Conservation (phyloP, 495 filamentous ascomycete genomes). For the Annulohypoxylon maeteangense region DNA sequence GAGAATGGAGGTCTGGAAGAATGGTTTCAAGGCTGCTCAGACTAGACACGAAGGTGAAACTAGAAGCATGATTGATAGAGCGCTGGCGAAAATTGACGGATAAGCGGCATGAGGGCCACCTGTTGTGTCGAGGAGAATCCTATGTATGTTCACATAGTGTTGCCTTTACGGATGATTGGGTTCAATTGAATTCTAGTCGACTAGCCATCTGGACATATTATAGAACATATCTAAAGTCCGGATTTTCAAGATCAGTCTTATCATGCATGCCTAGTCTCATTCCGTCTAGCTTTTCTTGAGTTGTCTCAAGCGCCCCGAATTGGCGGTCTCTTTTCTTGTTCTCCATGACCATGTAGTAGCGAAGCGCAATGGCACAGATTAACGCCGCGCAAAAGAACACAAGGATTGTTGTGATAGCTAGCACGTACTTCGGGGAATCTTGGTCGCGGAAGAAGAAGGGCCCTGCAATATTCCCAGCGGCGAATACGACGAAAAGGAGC, state of each 20-base stretch:
- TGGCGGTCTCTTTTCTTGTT: conserved; percentile 8
- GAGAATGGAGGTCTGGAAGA: too few relatives aligned
- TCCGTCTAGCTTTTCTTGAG: conserved; percentile 2
- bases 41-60: not conserved
- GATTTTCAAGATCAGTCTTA: conserved; percentile 15
- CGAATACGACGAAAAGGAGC: conserved; percentile 9
- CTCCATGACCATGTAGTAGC: conserved; percentile 2
- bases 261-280: conserved; percentile 16
- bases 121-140: too few relatives aligned
- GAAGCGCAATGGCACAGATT: conserved; percentile 10
- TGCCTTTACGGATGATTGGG: too few relatives aligned
- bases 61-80: too few relatives aligned
- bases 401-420: conserved; percentile 16
- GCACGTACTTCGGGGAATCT: not conserved
- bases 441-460: conserved; percentile 15
- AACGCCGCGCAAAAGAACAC: conserved; percentile 12
- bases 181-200: too few relatives aligned
- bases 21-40: not conserved
- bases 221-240: conserved; percentile 12
- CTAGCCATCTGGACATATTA: too few relatives aligned
- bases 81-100: too few relatives aligned
- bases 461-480: conserved; percentile 9
- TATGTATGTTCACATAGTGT: too few relatives aligned
- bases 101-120: too few relatives aligned
- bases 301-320: conserved; percentile 7